Percentiles rank a stretch among this genome's conserved stretches.
Evolutionary conservation across 2,329 filamentous ascomycete species (phyloP).

Genomic region (Pseudogymnoascus sp.): DNA sequence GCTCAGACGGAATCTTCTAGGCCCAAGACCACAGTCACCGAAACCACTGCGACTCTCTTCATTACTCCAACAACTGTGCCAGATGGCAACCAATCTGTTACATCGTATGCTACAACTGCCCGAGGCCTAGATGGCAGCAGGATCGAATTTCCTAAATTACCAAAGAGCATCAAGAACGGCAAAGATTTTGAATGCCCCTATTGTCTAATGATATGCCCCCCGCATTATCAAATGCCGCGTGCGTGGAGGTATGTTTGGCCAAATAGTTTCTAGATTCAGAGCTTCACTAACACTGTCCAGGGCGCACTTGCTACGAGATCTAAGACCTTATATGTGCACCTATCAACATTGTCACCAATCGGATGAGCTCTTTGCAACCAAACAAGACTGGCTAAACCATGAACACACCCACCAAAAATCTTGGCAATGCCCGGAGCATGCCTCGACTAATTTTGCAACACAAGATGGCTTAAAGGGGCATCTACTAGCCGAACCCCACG

Average conservation of each 20-base stretch:
- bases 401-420: not conserved
- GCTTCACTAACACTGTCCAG: not conserved
- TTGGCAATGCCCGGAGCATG: slow-evolving; percentile 4
- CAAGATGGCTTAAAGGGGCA: not conserved
- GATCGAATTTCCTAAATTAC: not conserved
- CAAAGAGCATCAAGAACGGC: not conserved
- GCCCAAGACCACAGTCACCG: not conserved
- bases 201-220: slow-evolving; percentile 3
- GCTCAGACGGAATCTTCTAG: not conserved
- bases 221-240: slow-evolving; percentile 1
- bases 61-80: not conserved
- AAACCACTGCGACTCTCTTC: not conserved
- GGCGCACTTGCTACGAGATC: not conserved
- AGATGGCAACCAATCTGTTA: not conserved
- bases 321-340: not conserved
- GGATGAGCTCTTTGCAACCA: slow-evolving; percentile 1
- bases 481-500: not conserved
- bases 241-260: not conserved
- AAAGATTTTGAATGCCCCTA: slow-evolving; percentile 13
- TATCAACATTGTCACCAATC: not conserved
- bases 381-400: slow-evolving; percentile 1
- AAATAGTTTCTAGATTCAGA: not conserved
- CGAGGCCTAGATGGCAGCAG: not conserved
- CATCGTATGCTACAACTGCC: slow-evolving; percentile 1
- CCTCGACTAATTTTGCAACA: not conserved